A percentile compares a stretch with the other conserved stretches of the same genome.
phyloP scores from a whole-genome alignment of 1,284 basidiomycete genomes.

The Cryptococcus jaspeensis region DNA sequence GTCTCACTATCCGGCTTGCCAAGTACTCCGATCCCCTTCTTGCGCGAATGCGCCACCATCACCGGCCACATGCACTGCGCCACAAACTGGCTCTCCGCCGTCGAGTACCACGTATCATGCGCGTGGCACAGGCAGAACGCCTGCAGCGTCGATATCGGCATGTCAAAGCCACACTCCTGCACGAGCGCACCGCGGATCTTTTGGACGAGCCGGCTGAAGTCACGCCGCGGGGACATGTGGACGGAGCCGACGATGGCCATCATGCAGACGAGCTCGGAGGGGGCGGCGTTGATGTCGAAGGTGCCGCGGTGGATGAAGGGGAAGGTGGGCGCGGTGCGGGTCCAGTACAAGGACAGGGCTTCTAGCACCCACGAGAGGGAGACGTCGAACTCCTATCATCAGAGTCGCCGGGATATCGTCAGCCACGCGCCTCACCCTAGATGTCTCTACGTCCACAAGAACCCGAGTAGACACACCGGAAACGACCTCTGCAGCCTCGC shows the following conservation, averaged over 20 bases:
- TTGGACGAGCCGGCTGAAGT: slow-evolving; percentile 20
- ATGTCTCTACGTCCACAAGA: not conserved
- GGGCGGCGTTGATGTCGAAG: slow-evolving; percentile 32
- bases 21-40: slow-evolving; percentile 42
- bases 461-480: slow-evolving; percentile 21
- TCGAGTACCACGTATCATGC: slow-evolving; percentile 42
- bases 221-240: slow-evolving; percentile 3
- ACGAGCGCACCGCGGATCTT: slow-evolving; percentile 31
- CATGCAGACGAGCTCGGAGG: slow-evolving; percentile 35
- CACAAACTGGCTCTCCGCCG: slow-evolving; percentile 34
- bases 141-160: slow-evolving; percentile 39
- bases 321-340: slow-evolving; percentile 33
- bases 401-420: not conserved
- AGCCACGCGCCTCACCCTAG: not conserved
- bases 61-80: slow-evolving; percentile 47
- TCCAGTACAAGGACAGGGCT: slow-evolving; percentile 34
- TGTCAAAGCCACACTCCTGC: slow-evolving; percentile 39
- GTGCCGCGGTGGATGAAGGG: slow-evolving; percentile 45
- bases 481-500: slow-evolving; percentile 16
- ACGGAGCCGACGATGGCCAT: slow-evolving; percentile 38
- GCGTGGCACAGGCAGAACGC: slow-evolving; percentile 41
- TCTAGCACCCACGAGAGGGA: slow-evolving; percentile 23
- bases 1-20: slow-evolving; percentile 21
- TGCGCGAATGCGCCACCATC: slow-evolving; percentile 40
- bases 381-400: slow-evolving; percentile 24